Evolutionary conservation across 2,329 filamentous ascomycete genomes (phyloP), one percentile per base, ranked within the genome.

Genomic region (Fusarium scirpi): DNA sequence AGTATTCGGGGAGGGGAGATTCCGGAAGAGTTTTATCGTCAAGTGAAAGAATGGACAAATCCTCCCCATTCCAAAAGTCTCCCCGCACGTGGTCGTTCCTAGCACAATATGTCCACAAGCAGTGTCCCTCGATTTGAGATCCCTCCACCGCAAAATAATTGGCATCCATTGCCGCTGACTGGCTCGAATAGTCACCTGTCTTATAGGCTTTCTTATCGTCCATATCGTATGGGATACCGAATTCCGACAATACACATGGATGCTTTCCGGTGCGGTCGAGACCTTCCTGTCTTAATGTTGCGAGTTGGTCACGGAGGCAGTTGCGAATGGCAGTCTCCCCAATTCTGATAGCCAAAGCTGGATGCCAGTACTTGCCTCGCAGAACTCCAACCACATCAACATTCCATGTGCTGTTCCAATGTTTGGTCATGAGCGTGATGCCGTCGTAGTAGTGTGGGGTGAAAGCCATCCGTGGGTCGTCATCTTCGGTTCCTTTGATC

Each of bases 201-300:
- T 94, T 93, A 82, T 99, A 99, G 2, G 96, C 96, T 76, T 96
- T 86, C 80, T 97, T 94, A 71, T 97, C 91, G 76, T 99, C 95
- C 97, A 99, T 98, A 78, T 99, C 96, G 78, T 97, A 99, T 0
- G 96, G 96, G 62, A 99, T 98, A 10, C 96, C 96, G 76, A 98
- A 98, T 78, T 99, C 96, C 1, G 94, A 97, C 79, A 98, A 89
- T 7, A 99, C 82, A 73, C 94, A 94, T 0, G 96, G 96, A 74
- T 97, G 94, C 24, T 92, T 89, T 22, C 96, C 96, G 84, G 94
- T 93, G 63, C 94, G 90, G 58, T 97, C 91, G n/a, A 92, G 82
- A 1, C 95, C 97, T 80, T 99, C 96, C 71, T 97, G 87, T 52
- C 90, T 87, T 55, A 99, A 92, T 1, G 91, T 91, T 8, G 89